These are phyloP conservation scores for Pythium phragmiticola DNA, from an alignment of 352 stramenopile species.

Conservation along the genomic window DNA sequence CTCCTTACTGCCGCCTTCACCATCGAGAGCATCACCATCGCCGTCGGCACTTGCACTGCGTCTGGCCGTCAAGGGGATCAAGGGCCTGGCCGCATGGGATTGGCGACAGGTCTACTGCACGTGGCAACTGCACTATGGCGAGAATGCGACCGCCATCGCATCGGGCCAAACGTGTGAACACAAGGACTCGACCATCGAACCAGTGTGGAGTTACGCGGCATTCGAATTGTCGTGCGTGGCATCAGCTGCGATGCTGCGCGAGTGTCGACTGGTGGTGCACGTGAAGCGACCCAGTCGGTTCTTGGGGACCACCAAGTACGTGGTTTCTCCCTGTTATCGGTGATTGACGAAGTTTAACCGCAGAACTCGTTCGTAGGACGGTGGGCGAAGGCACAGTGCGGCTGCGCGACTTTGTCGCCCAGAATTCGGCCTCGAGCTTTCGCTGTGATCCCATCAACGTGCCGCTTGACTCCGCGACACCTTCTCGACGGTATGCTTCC, in stretches of 20 bases:
- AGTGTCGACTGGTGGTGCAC: slow-evolving; percentile 11
- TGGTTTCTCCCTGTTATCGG: not conserved
- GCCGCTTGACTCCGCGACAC: not conserved
- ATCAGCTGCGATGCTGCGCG: slow-evolving; percentile 11
- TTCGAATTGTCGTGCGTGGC: slow-evolving; percentile 1
- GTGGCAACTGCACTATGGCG: slow-evolving; percentile 4
- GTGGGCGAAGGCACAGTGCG: not conserved
- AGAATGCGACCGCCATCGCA: not conserved
- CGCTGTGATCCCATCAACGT: slow-evolving; percentile 2
- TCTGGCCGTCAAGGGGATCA: not conserved
- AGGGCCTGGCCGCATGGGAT: slow-evolving; percentile 6
- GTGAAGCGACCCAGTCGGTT: slow-evolving; percentile 18
- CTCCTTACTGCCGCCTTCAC: not conserved
- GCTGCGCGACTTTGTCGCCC: slow-evolving; percentile 1
- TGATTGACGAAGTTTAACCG: not conserved
- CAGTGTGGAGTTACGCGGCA: not conserved
- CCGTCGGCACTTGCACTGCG: not conserved
- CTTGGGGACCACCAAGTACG: slow-evolving; percentile 21
- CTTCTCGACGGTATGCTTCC: not conserved
- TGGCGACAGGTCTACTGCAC: slow-evolving; percentile 11
- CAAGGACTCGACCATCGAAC: not conserved
- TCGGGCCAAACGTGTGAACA: not conserved
- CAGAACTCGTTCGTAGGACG: not conserved
- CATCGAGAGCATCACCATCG: not conserved
- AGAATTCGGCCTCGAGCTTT: not conserved